Evolutionary conservation across 2,329 filamentous ascomycete species (phyloP), one percentile per base, ranked within the genome.

Genomic region (Beauveria pseudobassiana): DNA sequence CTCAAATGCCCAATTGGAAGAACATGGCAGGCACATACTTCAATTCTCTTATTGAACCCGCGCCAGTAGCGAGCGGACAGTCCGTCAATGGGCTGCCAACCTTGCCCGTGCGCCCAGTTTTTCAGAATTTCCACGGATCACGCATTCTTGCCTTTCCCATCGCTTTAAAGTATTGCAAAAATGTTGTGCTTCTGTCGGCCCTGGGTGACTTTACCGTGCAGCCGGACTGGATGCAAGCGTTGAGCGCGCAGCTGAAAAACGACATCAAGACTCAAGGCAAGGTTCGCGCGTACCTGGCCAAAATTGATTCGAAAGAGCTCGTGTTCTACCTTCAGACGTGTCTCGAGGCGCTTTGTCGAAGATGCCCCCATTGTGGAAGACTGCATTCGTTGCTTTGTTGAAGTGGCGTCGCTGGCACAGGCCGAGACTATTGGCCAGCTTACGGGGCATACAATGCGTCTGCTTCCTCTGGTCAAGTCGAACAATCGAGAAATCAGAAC

Each of bases 161-260:
- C n/a, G 85, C 90, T 1, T 78, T 95, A 28, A 80, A 80, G 5
- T 96, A 92, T 67, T 86, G 86, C 68, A 80, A 78, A 64, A 75
- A 79, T 24, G 80, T 84, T 2, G 69, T 86, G 60, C 76, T 84
- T 49, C 73, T 85, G 2, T 69, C 77, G 1, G 81, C 80, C 0
- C 71, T 84, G 3, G 70, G 74, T 45, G 74, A 81, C 54, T 77
- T 81, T 61, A 80, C 82, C 10, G 72, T 91, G 26, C 88, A 93
- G 66, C 86, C 88, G 51, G 90, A 93, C 64, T 98, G 95, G 95
- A 89, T 92, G 70, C 81, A 87, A 51, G 88, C 89, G 66, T 78
- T 98, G 2, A 89, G 93, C 66, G 84, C 86, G 1, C 80, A 88
- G 7, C 79, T 95, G 34, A 82, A 86, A 46, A 89, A 87, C 5